Evolutionary conservation across 2,329 filamentous ascomycete species (phyloP).

Genomic region (Scytalidium sp.): DNA sequence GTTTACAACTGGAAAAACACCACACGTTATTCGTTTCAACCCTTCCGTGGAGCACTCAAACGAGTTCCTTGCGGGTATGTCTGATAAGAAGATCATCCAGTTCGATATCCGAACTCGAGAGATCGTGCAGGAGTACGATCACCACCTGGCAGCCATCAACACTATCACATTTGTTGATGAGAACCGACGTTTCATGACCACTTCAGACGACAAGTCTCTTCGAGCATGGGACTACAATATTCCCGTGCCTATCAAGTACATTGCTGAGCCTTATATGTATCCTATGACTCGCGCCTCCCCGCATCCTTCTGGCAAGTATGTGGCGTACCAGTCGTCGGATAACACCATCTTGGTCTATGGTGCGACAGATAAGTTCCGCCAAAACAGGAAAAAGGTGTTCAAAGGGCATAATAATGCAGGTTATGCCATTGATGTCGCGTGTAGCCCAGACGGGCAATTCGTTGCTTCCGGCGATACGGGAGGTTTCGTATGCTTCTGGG

Average conservation of each 20-base stretch:
- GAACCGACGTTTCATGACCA: slow-evolving; percentile 94
- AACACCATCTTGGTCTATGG: slow-evolving; percentile 98
- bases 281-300: slow-evolving; percentile 81
- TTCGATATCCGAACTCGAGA: slow-evolving; percentile 82
- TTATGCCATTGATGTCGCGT: slow-evolving; percentile 84
- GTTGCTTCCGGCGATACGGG: slow-evolving; percentile 82
- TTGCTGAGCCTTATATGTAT: slow-evolving; percentile 97
- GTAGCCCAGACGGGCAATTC: slow-evolving; percentile 90
- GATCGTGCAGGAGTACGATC: slow-evolving; percentile 95
- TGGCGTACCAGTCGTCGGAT: slow-evolving; percentile 89
- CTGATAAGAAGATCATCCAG: slow-evolving; percentile 97
- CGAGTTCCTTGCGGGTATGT: slow-evolving; percentile 95
- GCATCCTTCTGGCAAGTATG: slow-evolving; percentile 90
- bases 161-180: slow-evolving; percentile 96
- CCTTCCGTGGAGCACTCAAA: slow-evolving; percentile 72
- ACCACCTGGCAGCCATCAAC: slow-evolving; percentile 96
- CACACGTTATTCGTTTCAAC: slow-evolving; percentile 93
- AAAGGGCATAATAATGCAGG: slow-evolving; percentile 94
- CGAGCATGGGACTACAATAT: slow-evolving; percentile 99
- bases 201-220: slow-evolving; percentile 93
- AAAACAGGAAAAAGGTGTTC: slow-evolving; percentile 97
- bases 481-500: slow-evolving; percentile 94
- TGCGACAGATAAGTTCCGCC: slow-evolving; percentile 90
- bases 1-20: slow-evolving; percentile 92
- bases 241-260: slow-evolving; percentile 97